phyloP scores from a whole-genome alignment of 2,329 filamentous ascomycete genomes.

The Drechslerella coelobrocha region DNA sequence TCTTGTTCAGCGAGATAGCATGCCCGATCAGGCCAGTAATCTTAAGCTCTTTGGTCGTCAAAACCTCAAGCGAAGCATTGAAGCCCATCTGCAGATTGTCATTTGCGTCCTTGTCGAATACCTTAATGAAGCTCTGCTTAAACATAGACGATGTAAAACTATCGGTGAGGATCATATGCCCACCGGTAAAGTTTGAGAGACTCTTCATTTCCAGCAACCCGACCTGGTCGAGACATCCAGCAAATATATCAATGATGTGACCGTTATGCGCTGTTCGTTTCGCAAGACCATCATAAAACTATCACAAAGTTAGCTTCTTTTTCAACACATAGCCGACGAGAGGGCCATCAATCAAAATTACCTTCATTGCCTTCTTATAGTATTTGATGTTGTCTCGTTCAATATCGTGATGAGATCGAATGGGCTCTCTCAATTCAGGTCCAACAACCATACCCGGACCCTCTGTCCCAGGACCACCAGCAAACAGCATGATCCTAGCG shows the following conservation, averaged over 20 bases:
- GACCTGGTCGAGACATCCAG: conserved; percentile 95
- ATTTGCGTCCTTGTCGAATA: conserved; percentile 95
- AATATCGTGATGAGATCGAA: conserved; percentile 97
- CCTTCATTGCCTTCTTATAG: conserved; percentile 98
- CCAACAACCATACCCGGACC: conserved; percentile 97
- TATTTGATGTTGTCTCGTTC: conserved; percentile 99
- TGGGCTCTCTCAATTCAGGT: conserved; percentile 92
- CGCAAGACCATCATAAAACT: conserved; percentile 91
- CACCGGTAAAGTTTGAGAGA: conserved; percentile 91
- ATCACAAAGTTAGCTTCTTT: conserved; percentile 54
- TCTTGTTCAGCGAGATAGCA: conserved; percentile 96
- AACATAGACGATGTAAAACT: conserved; percentile 99
- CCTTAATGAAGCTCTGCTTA: conserved; percentile 94
- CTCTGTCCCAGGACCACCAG: conserved; percentile 91
- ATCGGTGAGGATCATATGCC: conserved; percentile 97
- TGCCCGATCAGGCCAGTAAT: conserved; percentile 97
- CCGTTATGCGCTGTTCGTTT: conserved; percentile 96
- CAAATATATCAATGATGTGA: conserved; percentile 96
- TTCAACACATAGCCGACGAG: conserved; percentile 2
- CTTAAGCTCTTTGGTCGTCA: conserved; percentile 98
- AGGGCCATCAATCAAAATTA: conserved; percentile 58
- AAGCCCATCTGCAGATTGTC: conserved; percentile 98
- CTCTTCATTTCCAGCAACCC: conserved; percentile 98
- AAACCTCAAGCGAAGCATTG: conserved; percentile 91
- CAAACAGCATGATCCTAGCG: conserved; percentile 95